Evolutionary conservation across 306 rosid genomes (phyloP).

Genomic region (Ceratonia siliqua): DNA sequence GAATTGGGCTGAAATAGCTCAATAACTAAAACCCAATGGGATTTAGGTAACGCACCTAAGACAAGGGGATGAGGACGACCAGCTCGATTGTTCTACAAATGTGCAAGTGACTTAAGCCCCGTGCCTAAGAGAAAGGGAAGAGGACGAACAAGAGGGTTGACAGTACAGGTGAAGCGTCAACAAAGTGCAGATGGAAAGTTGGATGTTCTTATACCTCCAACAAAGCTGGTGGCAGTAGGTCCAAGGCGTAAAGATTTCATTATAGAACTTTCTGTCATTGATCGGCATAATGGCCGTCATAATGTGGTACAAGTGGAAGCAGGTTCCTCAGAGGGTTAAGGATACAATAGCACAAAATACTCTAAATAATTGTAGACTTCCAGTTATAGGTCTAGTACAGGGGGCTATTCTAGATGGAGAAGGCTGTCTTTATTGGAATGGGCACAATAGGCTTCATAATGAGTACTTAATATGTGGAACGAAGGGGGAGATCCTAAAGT

Average conservation of each 20-base stretch:
- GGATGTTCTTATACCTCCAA: background rate
- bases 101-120: too few relatives aligned
- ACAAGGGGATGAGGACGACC: too few relatives aligned
- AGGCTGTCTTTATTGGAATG: conserved; percentile 40
- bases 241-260: conserved; percentile 11
- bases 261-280: too few relatives aligned
- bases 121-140: too few relatives aligned
- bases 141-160: conserved; percentile 25
- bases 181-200: conserved; percentile 34
- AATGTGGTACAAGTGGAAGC: too few relatives aligned
- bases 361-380: conserved; percentile 50
- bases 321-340: too few relatives aligned
- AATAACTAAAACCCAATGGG: too few relatives aligned
- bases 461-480: conserved; percentile 38
- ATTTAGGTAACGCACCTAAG: too few relatives aligned
- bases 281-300: too few relatives aligned
- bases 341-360: too few relatives aligned
- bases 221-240: conserved; percentile 13
- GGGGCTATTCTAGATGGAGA: conserved; percentile 45
- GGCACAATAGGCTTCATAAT: conserved; percentile 46
- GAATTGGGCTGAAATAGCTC: too few relatives aligned
- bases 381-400: conserved; percentile 34
- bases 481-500: conserved; percentile 43
- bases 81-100: too few relatives aligned
- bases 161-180: conserved; percentile 6